Conservation (phyloP, 2,329 filamentous ascomycete species). For the Alternaria consortialis region DNA sequence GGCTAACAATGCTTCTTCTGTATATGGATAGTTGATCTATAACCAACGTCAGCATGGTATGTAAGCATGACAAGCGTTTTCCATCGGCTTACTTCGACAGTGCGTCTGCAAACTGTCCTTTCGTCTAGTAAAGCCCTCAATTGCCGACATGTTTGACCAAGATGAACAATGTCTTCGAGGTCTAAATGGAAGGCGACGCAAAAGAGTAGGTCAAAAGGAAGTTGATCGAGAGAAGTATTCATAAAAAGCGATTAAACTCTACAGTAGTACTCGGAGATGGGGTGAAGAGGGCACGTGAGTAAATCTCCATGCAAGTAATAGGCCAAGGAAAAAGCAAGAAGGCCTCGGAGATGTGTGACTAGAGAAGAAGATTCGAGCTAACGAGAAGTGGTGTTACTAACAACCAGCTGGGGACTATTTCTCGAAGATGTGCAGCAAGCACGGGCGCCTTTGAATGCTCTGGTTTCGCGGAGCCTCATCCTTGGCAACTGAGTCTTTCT, state of each 20-base stretch:
- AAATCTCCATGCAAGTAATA: not conserved
- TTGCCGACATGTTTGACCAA: slow-evolving; percentile 63
- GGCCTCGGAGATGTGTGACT: not conserved
- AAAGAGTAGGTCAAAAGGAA: slow-evolving; percentile 73
- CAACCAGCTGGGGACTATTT: not conserved
- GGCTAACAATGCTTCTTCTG: slow-evolving; percentile 57
- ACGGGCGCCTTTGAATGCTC: not conserved
- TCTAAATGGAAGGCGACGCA: slow-evolving; percentile 65
- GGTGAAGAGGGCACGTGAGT: not conserved
- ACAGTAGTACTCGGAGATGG: not conserved
- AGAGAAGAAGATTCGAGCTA: not conserved
- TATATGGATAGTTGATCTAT: slow-evolving; percentile 55
- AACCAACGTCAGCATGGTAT: slow-evolving; percentile 5
- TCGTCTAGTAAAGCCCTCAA: slow-evolving; percentile 63
- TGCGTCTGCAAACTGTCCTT: slow-evolving; percentile 65
- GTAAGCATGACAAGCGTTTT: slow-evolving; percentile 13
- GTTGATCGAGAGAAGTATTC: slow-evolving; percentile 50
- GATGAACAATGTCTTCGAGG: slow-evolving; percentile 66
- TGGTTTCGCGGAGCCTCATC: not conserved
- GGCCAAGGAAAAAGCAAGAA: not conserved
- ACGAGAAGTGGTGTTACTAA: not conserved
- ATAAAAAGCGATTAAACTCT: slow-evolving; percentile 26
- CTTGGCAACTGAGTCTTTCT: not conserved
- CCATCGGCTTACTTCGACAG: slow-evolving; percentile 62
- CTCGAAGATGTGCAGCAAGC: not conserved